Conservation (phyloP, 805 yeast genomes). For the Peterozyma toletana region DNA sequence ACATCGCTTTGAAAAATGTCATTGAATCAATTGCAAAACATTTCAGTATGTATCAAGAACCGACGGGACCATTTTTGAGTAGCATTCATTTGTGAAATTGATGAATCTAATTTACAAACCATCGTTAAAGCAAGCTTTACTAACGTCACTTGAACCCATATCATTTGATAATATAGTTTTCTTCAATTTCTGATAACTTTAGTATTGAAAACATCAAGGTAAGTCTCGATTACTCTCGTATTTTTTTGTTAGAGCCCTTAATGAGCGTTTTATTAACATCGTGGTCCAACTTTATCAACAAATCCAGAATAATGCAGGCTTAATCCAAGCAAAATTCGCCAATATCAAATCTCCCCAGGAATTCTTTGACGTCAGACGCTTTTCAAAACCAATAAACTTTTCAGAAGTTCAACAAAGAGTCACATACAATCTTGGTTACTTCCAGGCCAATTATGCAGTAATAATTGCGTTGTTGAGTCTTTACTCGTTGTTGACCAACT, state of each 20-base stretch:
- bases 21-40: constrained; percentile 28
- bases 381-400: constrained; percentile 86
- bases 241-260: not conserved
- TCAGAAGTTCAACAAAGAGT: constrained; percentile 87
- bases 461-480: constrained; percentile 67
- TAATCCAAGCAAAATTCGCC: constrained; percentile 58
- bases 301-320: constrained; percentile 33
- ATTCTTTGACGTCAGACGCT: constrained; percentile 83
- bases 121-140: too few species aligned
- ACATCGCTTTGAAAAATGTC: constrained; percentile 16
- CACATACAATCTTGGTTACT: constrained; percentile 78
- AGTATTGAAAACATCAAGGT: constrained; percentile 41
- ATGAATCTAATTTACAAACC: not conserved
- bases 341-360: constrained; percentile 86
- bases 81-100: not conserved
- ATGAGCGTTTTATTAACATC: constrained; percentile 5
- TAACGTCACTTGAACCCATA: constrained; percentile 11
- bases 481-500: constrained; percentile 84
- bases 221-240: constrained; percentile 9
- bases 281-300: constrained; percentile 11
- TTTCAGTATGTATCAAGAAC: constrained; percentile 26
- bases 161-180: constrained; percentile 17
- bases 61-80: constrained; percentile 1
- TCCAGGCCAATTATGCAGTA: constrained; percentile 76
- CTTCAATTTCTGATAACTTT: constrained; percentile 38